Percentiles rank a stretch among this genome's conserved stretches.
phyloP scores from a whole-genome alignment of 2,329 filamentous ascomycete species.

The Pyricularia pennisetigena region DNA sequence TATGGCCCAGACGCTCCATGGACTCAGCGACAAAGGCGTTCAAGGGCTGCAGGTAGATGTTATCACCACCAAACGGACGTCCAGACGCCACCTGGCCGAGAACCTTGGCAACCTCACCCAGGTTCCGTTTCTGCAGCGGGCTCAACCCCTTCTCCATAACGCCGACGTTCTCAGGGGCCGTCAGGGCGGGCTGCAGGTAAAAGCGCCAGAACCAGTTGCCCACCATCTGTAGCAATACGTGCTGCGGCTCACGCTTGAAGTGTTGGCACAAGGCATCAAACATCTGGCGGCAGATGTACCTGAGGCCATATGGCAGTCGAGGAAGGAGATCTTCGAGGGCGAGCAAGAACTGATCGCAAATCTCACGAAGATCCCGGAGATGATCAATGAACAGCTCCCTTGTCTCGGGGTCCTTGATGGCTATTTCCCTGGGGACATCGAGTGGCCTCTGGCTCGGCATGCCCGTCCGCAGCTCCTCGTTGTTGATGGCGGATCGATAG shows the following conservation, averaged over 20 bases:
- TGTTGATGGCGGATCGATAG: slow-evolving; percentile 90
- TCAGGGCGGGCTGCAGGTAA: slow-evolving; percentile 82
- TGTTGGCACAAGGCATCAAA: slow-evolving; percentile 67
- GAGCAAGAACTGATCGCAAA: slow-evolving; percentile 82
- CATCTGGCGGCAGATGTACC: slow-evolving; percentile 79
- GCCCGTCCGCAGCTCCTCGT: slow-evolving; percentile 90
- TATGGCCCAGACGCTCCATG: slow-evolving; percentile 65
- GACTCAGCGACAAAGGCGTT: slow-evolving; percentile 87
- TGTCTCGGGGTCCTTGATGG: slow-evolving; percentile 93
- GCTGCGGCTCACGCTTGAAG: slow-evolving; percentile 72
- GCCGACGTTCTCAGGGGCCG: slow-evolving; percentile 86
- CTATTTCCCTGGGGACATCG: slow-evolving; percentile 81
- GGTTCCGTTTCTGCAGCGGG: slow-evolving; percentile 85
- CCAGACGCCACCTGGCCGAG: slow-evolving; percentile 83
- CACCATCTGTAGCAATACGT: slow-evolving; percentile 71
- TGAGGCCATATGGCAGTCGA: slow-evolving; percentile 85
- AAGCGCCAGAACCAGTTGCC: slow-evolving; percentile 90
- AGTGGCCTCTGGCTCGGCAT: slow-evolving; percentile 69
- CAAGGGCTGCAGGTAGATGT: slow-evolving; percentile 89
- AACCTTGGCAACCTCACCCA: slow-evolving; percentile 85
- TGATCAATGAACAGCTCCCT: slow-evolving; percentile 89
- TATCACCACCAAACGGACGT: slow-evolving; percentile 83
- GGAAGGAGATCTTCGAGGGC: slow-evolving; percentile 74
- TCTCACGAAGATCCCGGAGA: slow-evolving; percentile 85
- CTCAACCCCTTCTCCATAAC: slow-evolving; percentile 84